phyloP scores from a whole-genome alignment of 2,329 filamentous ascomycete genomes.

The Colletotrichum agaves region DNA sequence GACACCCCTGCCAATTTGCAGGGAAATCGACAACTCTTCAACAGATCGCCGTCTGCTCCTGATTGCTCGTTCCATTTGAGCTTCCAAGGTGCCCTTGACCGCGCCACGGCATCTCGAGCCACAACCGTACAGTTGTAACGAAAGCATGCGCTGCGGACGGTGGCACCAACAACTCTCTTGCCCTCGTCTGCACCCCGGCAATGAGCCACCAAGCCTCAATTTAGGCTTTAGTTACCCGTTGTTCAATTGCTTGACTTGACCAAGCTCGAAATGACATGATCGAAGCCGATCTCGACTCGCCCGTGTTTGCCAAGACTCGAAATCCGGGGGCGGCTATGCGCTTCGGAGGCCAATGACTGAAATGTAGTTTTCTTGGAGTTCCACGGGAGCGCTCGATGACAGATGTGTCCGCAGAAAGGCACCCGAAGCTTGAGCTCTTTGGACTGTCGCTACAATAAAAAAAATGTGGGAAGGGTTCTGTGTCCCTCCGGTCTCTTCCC shows the following conservation, averaged over 20 bases:
- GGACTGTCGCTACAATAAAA: not conserved
- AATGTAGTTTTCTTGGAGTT: not conserved
- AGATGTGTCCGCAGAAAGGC: not conserved
- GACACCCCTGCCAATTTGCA: not conserved
- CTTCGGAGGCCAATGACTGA: constrained; percentile 21
- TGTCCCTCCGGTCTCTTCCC: constrained; percentile 4
- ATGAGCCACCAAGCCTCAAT: not conserved
- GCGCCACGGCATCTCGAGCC: constrained; percentile 1
- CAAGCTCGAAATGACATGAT: not conserved
- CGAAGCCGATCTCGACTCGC: not conserved
- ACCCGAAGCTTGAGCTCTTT: not conserved
- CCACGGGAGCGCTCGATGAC: not conserved
- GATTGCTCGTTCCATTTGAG: constrained; percentile 2
- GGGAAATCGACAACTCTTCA: constrained; percentile 8
- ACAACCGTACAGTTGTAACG: not conserved
- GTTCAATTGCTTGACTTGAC: not conserved
- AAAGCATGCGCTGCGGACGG: constrained; percentile 7
- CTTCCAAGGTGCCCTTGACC: not conserved
- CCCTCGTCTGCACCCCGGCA: not conserved
- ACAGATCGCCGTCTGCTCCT: constrained; percentile 6
- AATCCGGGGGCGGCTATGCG: constrained; percentile 28
- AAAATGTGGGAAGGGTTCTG: not conserved
- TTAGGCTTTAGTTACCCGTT: constrained; percentile 10
- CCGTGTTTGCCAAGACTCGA: not conserved
- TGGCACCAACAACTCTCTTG: not conserved